Percentiles rank a stretch among this genome's conserved stretches.
These are phyloP conservation scores for Penicillium polonicum DNA, from an alignment of 2,329 filamentous ascomycete species.

Conservation along the genomic window DNA sequence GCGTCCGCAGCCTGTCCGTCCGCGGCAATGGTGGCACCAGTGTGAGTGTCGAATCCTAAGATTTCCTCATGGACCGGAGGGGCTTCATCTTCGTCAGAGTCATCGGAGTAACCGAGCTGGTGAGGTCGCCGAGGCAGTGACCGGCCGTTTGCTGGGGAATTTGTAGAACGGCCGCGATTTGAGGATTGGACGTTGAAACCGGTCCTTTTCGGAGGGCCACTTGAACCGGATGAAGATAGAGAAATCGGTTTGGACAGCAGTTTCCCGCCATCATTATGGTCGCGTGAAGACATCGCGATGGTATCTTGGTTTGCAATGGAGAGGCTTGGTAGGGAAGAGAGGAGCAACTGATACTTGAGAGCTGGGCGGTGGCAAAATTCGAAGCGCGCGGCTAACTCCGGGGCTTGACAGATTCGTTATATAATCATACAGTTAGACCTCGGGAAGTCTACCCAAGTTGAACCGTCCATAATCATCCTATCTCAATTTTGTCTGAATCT, in stretches of 20 bases:
- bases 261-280: conserved; percentile 1
- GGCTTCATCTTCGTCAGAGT: conserved; percentile 51
- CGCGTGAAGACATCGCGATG: conserved; percentile 21
- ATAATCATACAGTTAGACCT: too few relatives aligned
- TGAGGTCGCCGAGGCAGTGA: conserved; percentile 33
- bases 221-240: conserved; percentile 41
- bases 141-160: conserved; percentile 19
- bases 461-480: too few relatives aligned
- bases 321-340: neutral
- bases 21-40: conserved; percentile 40
- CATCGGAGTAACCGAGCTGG: conserved; percentile 44
- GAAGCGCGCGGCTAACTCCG: conserved; percentile 11
- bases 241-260: conserved; percentile 37
- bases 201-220: conserved; percentile 33
- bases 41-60: conserved; percentile 53
- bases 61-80: conserved; percentile 47
- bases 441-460: too few relatives aligned
- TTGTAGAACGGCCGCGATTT: conserved; percentile 18
- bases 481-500: neutral
- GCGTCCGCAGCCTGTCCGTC: conserved; percentile 41
- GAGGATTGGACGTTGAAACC: conserved; percentile 35
- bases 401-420: too few relatives aligned
- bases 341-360: conserved; percentile 12
- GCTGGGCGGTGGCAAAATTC: conserved; percentile 26
- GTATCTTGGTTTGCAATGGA: neutral